Base-by-base conservation (phyloP, 129 eudicot genomes). In the Flaveria brownii region DNA sequence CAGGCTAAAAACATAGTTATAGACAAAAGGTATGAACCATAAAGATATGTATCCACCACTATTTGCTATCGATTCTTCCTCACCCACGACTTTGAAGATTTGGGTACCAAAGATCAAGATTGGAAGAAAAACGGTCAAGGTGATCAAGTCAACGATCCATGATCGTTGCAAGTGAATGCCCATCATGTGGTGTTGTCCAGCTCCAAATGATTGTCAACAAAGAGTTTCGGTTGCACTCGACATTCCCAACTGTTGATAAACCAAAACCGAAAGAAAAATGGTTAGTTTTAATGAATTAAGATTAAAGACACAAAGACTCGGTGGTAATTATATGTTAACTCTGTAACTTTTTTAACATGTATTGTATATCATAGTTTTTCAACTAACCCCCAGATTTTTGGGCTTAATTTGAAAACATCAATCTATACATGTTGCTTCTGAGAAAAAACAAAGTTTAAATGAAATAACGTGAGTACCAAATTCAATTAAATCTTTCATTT, bases 191-290 rank as follows among this genome's bases (percentile, higher is more conserved):
- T 77, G 73, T 57, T 88, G 92, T 28, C 86, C 83, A 10, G 87
- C 92, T 71, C 92, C 92, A 85, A 80, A 88, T 51, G 92, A 80
- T 83, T 88, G 86, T 71, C 89, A 89, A 72, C 92, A 88, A 43
- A 88, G 89, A 2, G 86, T 84, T 62, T 87, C 91, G 8, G 91
- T 87, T 70, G 88, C 91, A 77, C 91, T 87, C 33, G 91, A 83
- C 92, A 88, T 88, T 76, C 92, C 92, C 13, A 88, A 41, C 92
- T 88, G 80, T 42, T 1, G 43, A 39, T 36, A 33, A 20, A 54
- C 18, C 15, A 55, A n/a, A 23, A n/a, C 7, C 51, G 0, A 9
- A 51, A 10, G 9, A n/a, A 71, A 52, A 30, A 10, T 59, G 43
- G 17, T 62, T 22, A 59, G 11, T 22, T 10, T 23, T 23, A 59